Conservation (phyloP, 176 grass and related monocot genomes). For the Aegilops tauschii region DNA sequence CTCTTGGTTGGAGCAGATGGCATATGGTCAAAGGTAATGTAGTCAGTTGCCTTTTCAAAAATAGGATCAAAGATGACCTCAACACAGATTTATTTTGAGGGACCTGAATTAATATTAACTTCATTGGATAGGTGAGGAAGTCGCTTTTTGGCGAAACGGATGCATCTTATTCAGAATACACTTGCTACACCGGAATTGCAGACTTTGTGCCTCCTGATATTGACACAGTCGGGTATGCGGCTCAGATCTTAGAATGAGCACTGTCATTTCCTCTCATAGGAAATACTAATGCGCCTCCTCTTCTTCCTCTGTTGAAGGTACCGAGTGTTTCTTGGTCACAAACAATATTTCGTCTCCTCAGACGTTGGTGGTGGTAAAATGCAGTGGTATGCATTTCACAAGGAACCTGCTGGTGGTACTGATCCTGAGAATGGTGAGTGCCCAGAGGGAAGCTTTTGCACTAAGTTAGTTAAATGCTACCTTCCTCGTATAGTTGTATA, state of each 20-base stretch:
- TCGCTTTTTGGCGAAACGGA: conserved; percentile 66
- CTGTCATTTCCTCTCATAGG: conserved; percentile 3
- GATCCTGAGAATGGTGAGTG: conserved; percentile 85
- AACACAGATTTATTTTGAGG: conserved; percentile 11
- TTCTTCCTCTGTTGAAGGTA: conserved; percentile 53
- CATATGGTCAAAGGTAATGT: conserved; percentile 93
- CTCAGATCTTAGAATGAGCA: background rate
- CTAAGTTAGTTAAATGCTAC: conserved; percentile 11
- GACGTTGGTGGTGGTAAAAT: conserved; percentile 98
- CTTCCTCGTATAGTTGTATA: background rate
- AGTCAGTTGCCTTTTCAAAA: conserved; percentile 11
- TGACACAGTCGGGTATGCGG: conserved; percentile 84
- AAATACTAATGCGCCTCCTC: conserved; percentile 7
- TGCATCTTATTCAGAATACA: conserved; percentile 89
- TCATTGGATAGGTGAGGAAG: conserved; percentile 74
- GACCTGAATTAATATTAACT: background rate
- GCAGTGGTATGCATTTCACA: conserved; percentile 99
- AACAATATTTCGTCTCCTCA: conserved; percentile 97
- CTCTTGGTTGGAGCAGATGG: conserved; percentile 96
- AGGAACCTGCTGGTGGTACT: conserved; percentile 79
- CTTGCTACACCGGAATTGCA: conserved; percentile 97
- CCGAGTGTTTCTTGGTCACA: conserved; percentile 96
- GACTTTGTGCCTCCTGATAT: conserved; percentile 96
- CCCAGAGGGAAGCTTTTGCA: background rate
- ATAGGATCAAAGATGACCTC: conserved; percentile 9